Evolutionary conservation across 164 flowering plant genomes (phyloP).

Genomic region (Warburgia ugandensis): DNA sequence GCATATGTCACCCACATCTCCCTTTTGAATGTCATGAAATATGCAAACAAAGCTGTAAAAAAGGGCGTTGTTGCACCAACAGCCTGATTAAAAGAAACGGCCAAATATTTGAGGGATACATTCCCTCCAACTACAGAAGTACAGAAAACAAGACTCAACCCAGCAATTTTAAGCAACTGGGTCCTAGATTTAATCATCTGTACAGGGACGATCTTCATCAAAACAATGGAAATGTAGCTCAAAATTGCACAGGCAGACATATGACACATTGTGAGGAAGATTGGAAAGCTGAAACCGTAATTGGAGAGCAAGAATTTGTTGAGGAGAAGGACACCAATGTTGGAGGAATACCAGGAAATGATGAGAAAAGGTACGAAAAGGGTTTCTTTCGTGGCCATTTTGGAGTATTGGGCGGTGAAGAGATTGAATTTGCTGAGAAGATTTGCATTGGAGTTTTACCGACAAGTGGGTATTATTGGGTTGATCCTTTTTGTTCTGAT

Average conservation of each 20-base stretch:
- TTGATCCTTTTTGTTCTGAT: no score
- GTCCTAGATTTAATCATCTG: constrained; percentile 49
- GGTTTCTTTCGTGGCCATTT: constrained; percentile 16
- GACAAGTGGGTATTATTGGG: not conserved
- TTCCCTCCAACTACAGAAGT: constrained; percentile 75
- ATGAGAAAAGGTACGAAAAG: constrained; percentile 45
- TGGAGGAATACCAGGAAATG: constrained; percentile 61
- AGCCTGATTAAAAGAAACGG: constrained; percentile 80
- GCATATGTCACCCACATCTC: constrained; percentile 78
- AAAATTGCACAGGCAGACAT: constrained; percentile 71
- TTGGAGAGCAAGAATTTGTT: constrained; percentile 65
- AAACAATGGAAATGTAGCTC: constrained; percentile 56
- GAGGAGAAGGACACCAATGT: constrained; percentile 68
- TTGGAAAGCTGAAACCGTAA: constrained; percentile 65
- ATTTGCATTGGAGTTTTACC: not conserved
- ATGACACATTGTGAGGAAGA: constrained; percentile 83
- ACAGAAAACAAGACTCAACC: constrained; percentile 60
- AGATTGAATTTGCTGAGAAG: not conserved
- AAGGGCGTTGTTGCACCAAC: constrained; percentile 82
- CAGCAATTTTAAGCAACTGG: constrained; percentile 56
- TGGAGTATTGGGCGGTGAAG: not conserved
- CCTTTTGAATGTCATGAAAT: constrained; percentile 52
- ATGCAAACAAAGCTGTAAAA: constrained; percentile 71
- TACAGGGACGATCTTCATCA: constrained; percentile 48
- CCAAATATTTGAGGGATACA: constrained; percentile 53